Evolutionary conservation across 495 filamentous ascomycete species (phyloP).

Genomic region (Penicillium psychrofluorescens): DNA sequence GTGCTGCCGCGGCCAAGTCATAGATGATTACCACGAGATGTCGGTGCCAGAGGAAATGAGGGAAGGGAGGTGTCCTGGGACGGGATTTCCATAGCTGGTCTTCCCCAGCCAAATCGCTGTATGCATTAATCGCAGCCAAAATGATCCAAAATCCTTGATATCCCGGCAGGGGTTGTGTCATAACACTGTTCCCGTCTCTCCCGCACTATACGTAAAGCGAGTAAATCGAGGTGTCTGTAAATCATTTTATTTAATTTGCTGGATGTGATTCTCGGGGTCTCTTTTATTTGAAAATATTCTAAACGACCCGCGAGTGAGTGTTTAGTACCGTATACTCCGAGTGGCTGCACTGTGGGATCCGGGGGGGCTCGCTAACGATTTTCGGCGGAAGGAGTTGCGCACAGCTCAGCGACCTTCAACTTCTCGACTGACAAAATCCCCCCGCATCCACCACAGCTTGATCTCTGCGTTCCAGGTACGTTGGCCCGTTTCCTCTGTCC

Average conservation of each 20-base stretch:
- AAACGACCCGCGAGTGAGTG: neutral
- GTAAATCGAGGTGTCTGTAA: neutral
- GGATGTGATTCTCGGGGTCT: neutral
- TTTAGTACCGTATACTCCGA: no score
- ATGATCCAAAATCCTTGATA: slow-evolving; percentile 46
- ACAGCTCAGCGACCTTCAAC: slow-evolving; percentile 38
- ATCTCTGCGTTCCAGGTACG: slow-evolving; percentile 34
- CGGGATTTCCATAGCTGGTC: slow-evolving; percentile 41
- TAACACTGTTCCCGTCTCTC: neutral
- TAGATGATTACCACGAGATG: slow-evolving; percentile 44
- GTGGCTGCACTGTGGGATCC: slow-evolving; percentile 17
- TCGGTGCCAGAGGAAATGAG: slow-evolving; percentile 25
- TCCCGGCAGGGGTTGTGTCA: slow-evolving; percentile 30
- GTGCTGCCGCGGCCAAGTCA: slow-evolving; percentile 47
- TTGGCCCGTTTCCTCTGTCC: slow-evolving; percentile 11
- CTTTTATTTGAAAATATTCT: slow-evolving; percentile 5
- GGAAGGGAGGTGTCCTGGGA: slow-evolving; percentile 33
- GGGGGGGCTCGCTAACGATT: slow-evolving; percentile 42
- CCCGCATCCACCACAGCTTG: slow-evolving; percentile 29
- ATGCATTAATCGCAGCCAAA: slow-evolving; percentile 44
- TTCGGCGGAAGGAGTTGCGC: slow-evolving; percentile 38
- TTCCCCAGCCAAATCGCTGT: slow-evolving; percentile 40
- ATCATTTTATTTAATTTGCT: no score
- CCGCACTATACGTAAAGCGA: neutral
- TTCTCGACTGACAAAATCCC: slow-evolving; percentile 34